These are phyloP conservation scores for Chaetomium fimeti DNA, from an alignment of 495 filamentous ascomycete genomes.

Conservation along the genomic window DNA sequence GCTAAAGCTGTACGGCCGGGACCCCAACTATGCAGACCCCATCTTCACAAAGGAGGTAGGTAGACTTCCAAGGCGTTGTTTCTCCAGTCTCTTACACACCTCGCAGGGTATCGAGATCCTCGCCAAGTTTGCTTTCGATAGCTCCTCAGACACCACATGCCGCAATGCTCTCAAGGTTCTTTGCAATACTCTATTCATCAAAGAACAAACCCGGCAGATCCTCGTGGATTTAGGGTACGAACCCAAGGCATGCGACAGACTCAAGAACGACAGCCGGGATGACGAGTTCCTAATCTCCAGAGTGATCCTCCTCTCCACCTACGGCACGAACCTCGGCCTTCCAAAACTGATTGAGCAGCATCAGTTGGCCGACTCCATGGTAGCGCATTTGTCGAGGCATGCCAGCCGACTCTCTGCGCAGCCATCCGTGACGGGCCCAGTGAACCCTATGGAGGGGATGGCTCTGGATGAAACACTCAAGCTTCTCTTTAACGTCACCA, in stretches of 20 bases:
- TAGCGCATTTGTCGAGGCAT: slow-evolving; percentile 67
- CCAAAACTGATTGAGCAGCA: slow-evolving; percentile 66
- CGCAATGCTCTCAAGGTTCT: slow-evolving; percentile 79
- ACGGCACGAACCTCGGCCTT: slow-evolving; percentile 70
- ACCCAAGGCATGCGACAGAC: slow-evolving; percentile 63
- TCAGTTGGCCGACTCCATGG: slow-evolving; percentile 65
- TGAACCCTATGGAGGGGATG: slow-evolving; percentile 68
- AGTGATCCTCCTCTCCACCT: slow-evolving; percentile 84
- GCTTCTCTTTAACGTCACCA: slow-evolving; percentile 82
- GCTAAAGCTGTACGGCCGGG: slow-evolving; percentile 75
- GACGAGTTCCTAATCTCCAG: slow-evolving; percentile 86
- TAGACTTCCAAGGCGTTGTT: background rate
- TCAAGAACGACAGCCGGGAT: slow-evolving; percentile 75
- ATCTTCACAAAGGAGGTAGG: slow-evolving; percentile 76
- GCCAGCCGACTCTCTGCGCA: slow-evolving; percentile 38
- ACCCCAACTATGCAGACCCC: slow-evolving; percentile 66
- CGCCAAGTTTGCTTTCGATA: slow-evolving; percentile 68
- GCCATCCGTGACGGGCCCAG: slow-evolving; percentile 30
- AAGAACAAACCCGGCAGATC: slow-evolving; percentile 66
- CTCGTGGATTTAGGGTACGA: slow-evolving; percentile 79
- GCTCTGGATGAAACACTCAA: slow-evolving; percentile 83
- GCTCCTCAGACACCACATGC: slow-evolving; percentile 56
- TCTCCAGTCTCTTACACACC: slow-evolving; percentile 2
- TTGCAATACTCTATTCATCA: slow-evolving; percentile 81
- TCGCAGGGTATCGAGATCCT: slow-evolving; percentile 74